These are phyloP conservation scores for Amyloporia xantha DNA, from an alignment of 768 basidiomycete species.

Conservation along the genomic window DNA sequence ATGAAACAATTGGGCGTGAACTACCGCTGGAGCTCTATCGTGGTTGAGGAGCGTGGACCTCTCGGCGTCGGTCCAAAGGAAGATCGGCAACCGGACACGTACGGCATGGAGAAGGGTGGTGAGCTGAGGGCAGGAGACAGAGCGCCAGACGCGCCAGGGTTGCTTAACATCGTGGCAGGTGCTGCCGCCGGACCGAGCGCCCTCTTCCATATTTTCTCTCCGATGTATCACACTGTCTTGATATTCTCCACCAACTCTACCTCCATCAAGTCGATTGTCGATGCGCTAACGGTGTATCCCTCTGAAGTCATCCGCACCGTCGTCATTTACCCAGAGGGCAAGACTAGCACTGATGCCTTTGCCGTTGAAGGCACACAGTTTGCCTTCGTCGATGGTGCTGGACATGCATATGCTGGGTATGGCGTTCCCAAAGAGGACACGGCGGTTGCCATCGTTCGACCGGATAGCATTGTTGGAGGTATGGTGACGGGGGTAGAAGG, in stretches of 20 bases:
- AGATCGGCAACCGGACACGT: too few relatives aligned
- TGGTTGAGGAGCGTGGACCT: too few relatives aligned
- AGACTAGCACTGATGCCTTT: neutral
- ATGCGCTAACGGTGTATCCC: neutral
- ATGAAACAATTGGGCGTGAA: too few relatives aligned
- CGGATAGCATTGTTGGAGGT: too few relatives aligned
- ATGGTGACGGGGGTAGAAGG: too few relatives aligned
- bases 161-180: neutral
- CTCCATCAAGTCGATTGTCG: neutral
- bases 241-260: neutral
- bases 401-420: too few relatives aligned
- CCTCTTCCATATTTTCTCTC: neutral
- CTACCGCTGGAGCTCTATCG: too few relatives aligned
- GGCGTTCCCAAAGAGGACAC: too few relatives aligned
- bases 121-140: neutral
- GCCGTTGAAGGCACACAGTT: too few relatives aligned
- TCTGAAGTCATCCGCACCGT: neutral
- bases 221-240: neutral
- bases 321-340: neutral
- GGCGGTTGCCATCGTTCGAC: too few relatives aligned
- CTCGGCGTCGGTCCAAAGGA: too few relatives aligned
- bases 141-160: neutral
- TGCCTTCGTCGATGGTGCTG: too few relatives aligned
- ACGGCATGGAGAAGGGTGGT: neutral
- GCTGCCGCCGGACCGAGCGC: neutral